Percentiles rank a stretch among this genome's conserved stretches.
phyloP scores from a whole-genome alignment of 2,329 filamentous ascomycete genomes.

The Akanthomyces uredinophilus region DNA sequence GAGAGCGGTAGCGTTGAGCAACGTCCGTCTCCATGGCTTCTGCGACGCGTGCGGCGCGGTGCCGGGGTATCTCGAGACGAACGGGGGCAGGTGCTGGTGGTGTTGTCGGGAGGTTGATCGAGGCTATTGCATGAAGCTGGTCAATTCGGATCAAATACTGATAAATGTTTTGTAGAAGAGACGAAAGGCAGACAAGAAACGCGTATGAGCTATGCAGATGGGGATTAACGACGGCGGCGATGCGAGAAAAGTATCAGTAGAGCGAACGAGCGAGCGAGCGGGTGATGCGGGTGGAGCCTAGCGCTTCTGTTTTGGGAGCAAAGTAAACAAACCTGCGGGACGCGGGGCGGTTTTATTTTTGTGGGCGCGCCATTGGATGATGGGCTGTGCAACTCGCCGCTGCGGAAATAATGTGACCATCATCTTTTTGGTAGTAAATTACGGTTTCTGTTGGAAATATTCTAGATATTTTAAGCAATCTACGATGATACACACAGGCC shows the following conservation, averaged over 20 bases:
- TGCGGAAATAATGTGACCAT: no score
- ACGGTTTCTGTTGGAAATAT: no score
- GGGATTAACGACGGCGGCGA: not conserved
- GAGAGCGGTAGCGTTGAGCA: constrained; percentile 40
- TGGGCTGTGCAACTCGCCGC: no score
- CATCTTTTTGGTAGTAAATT: no score
- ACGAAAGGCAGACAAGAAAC: not conserved
- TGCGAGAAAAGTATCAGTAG: not conserved
- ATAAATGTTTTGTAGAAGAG: not conserved
- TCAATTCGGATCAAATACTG: constrained; percentile 5
- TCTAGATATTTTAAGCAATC: no score
- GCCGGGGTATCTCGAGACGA: not conserved
- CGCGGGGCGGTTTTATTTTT: not conserved
- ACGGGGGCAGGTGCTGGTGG: not conserved
- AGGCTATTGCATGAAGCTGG: constrained; percentile 8
- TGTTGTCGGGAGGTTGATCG: not conserved
- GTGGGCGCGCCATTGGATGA: not conserved
- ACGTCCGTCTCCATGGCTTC: constrained; percentile 39
- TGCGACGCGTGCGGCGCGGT: constrained; percentile 21
- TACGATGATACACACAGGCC: no score
- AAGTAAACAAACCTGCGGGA: constrained; percentile 31
- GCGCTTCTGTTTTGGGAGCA: constrained; percentile 27
- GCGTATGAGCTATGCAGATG: constrained; percentile 8
- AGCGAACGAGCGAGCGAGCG: not conserved
- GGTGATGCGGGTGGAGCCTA: constrained; percentile 16